Evolutionary conservation across 345 rosid species (phyloP).

Genomic region (Melaleuca quinquenervia): DNA sequence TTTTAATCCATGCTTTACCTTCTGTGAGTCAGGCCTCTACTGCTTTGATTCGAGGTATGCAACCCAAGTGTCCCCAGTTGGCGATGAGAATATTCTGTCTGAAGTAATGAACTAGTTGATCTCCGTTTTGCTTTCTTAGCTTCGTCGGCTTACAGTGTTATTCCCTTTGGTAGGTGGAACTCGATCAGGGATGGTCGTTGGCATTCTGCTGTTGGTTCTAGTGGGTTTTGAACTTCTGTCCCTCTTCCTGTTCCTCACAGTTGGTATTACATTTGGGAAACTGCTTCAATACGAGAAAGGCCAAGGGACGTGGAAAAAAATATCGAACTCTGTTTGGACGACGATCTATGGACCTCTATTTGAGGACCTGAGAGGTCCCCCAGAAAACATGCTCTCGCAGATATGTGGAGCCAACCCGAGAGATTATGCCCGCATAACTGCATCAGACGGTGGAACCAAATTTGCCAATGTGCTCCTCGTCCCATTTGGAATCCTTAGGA

Average conservation of each 20-base stretch:
- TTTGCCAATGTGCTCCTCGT: slow-evolving; percentile 88
- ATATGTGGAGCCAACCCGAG: slow-evolving; percentile 27
- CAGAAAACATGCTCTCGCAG: slow-evolving; percentile 88
- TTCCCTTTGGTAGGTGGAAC: slow-evolving; percentile 26
- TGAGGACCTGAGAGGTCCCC: slow-evolving; percentile 71
- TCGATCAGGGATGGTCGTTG: slow-evolving; percentile 33
- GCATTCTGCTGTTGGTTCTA: slow-evolving; percentile 41
- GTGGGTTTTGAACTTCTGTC: slow-evolving; percentile 41
- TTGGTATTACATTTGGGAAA: slow-evolving; percentile 82
- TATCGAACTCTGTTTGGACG: slow-evolving; percentile 22
- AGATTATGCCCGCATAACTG: slow-evolving; percentile 52
- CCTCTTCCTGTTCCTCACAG: slow-evolving; percentile 63
- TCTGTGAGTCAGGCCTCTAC: slow-evolving; percentile 60
- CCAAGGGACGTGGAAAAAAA: slow-evolving; percentile 83
- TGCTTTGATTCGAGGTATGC: slow-evolving; percentile 48
- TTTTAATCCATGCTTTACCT: slow-evolving; percentile 59
- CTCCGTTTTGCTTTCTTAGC: too few relatives aligned
- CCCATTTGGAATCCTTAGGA: slow-evolving; percentile 83
- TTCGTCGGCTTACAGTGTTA: too few relatives aligned
- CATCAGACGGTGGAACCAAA: slow-evolving; percentile 78
- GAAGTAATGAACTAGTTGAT: too few relatives aligned
- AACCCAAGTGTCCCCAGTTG: background rate
- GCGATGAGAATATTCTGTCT: too few relatives aligned
- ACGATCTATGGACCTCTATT: slow-evolving; percentile 58
- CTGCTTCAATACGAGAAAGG: slow-evolving; percentile 91